These are phyloP conservation scores for Bombardia bombarda DNA, from an alignment of 495 filamentous ascomycete genomes.

Conservation along the genomic window DNA sequence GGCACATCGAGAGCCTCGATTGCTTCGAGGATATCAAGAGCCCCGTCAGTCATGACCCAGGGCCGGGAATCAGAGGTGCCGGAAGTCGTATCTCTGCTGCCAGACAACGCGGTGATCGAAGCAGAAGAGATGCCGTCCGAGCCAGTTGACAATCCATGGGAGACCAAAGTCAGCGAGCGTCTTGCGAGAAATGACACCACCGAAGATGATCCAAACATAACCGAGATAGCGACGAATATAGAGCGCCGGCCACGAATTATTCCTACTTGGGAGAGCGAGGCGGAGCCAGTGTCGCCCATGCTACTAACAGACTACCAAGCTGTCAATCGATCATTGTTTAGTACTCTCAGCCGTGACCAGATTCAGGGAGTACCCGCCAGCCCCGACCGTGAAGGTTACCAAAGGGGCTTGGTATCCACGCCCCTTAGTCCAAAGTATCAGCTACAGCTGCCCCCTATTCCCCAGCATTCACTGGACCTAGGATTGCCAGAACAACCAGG, in stretches of 20 bases:
- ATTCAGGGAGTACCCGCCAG: too few species aligned
- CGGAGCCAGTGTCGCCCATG: not conserved
- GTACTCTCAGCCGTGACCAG: too few species aligned
- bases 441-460: not conserved
- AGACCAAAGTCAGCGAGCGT: not conserved
- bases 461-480: not conserved
- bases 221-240: too few species aligned
- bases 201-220: not conserved
- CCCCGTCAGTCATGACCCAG: not conserved
- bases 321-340: not conserved
- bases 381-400: too few species aligned
- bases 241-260: conserved; percentile 1
- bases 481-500: not conserved
- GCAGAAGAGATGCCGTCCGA: conserved; percentile 16
- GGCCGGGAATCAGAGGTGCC: conserved; percentile 7
- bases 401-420: too few species aligned
- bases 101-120: too few species aligned
- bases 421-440: too few species aligned
- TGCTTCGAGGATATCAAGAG: conserved; percentile 8
- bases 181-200: not conserved
- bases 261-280: not conserved
- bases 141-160: conserved; percentile 14
- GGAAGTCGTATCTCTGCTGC: too few species aligned
- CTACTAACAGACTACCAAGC: not conserved
- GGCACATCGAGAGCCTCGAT: conserved; percentile 6